phyloP scores from a whole-genome alignment of 2,329 filamentous ascomycete species.

The Colletotrichum sp. region DNA sequence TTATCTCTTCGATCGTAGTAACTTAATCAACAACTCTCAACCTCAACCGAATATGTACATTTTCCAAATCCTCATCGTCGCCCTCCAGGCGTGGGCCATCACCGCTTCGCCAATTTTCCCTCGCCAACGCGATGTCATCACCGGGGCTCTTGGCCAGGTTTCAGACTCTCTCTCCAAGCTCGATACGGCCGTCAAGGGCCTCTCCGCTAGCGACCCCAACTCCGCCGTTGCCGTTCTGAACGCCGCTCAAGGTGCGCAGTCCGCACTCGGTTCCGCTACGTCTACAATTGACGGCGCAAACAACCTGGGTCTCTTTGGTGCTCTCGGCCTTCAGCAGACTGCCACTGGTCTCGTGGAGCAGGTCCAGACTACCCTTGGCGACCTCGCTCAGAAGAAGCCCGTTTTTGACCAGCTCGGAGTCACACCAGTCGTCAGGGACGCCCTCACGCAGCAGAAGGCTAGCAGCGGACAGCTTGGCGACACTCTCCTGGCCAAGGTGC shows the following conservation, averaged over 20 bases:
- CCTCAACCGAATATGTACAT: neutral
- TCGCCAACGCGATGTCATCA: slow-evolving; percentile 5
- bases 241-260: neutral
- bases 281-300: neutral
- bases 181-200: slow-evolving; percentile 7
- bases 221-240: neutral
- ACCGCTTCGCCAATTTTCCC: neutral
- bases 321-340: slow-evolving; percentile 16
- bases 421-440: neutral
- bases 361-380: slow-evolving; percentile 10
- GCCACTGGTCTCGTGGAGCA: neutral
- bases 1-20: neutral
- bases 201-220: slow-evolving; percentile 7
- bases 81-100: slow-evolving; percentile 17
- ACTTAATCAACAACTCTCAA: neutral
- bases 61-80: neutral
- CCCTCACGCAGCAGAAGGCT: slow-evolving; percentile 1
- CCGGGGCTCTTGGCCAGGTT: slow-evolving; percentile 3
- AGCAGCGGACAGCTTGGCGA: neutral
- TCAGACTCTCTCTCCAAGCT: neutral
- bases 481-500: slow-evolving; percentile 9
- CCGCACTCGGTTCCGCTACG: neutral
- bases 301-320: neutral
- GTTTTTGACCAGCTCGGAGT: slow-evolving; percentile 17
- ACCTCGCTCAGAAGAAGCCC: slow-evolving; percentile 13